phyloP scores from a whole-genome alignment of 2,329 filamentous ascomycete species.

The Colletotrichum sp. region DNA sequence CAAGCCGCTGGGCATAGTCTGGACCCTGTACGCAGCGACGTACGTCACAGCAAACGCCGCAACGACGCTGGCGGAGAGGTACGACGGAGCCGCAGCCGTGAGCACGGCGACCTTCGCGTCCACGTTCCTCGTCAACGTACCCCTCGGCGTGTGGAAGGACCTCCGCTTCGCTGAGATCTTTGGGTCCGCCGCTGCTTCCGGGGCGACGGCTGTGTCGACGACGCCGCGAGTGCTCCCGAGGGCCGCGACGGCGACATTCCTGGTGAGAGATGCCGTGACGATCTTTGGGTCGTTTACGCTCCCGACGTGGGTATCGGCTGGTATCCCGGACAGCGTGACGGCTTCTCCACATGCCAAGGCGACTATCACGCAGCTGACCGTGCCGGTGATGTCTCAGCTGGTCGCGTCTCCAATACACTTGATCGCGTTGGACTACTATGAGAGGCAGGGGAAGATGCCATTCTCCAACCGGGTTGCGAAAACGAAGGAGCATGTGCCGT shows the following conservation, averaged over 20 bases:
- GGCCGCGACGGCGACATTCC: constrained; percentile 29
- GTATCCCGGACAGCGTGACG: constrained; percentile 29
- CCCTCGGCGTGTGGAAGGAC: constrained; percentile 35
- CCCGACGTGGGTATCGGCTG: constrained; percentile 27
- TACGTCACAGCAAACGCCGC: constrained; percentile 32
- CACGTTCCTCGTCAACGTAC: constrained; percentile 35
- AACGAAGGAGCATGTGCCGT: constrained; percentile 26
- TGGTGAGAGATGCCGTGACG: constrained; percentile 33
- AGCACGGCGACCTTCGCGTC: constrained; percentile 25
- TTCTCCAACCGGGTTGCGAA: constrained; percentile 24
- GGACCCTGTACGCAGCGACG: constrained; percentile 32
- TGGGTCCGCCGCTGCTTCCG: constrained; percentile 19
- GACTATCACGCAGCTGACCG: constrained; percentile 30
- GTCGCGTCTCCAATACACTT: constrained; percentile 34
- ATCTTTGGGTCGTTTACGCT: constrained; percentile 37
- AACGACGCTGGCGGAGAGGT: constrained; percentile 29
- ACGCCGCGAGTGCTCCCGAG: constrained; percentile 21
- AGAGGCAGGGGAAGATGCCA: constrained; percentile 25
- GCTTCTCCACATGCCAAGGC: constrained; percentile 29
- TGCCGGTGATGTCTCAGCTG: constrained; percentile 33
- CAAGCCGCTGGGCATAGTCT: constrained; percentile 30
- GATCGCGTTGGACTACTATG: constrained; percentile 22
- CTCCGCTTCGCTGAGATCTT: constrained; percentile 33
- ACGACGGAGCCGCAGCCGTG: constrained; percentile 25
- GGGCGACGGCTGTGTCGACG: not conserved